Conservation (phyloP, 345 rosid species). For the Syzygium grande region DNA sequence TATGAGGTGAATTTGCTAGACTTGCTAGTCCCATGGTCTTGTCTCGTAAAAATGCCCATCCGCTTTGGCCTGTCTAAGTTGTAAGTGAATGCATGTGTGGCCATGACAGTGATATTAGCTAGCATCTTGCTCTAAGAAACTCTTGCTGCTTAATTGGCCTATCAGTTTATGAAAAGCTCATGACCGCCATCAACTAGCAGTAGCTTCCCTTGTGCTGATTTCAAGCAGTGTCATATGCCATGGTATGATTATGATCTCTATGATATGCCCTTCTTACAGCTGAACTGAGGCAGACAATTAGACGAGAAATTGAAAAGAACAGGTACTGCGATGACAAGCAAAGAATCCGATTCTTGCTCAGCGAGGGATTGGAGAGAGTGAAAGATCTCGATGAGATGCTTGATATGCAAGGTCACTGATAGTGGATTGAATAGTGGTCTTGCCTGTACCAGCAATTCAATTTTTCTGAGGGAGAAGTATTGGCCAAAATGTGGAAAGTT, state of each 20-base stretch:
- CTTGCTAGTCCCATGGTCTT: not conserved
- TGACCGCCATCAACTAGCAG: not conserved
- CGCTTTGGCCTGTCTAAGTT: not conserved
- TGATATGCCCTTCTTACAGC: conserved; percentile 20
- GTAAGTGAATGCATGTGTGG: not conserved
- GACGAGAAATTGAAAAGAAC: conserved; percentile 70
- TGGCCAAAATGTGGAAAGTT: not conserved
- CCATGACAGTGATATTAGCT: not conserved
- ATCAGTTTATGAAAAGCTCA: not conserved
- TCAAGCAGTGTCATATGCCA: not conserved
- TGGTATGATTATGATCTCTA: not conserved
- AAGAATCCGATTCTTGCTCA: conserved; percentile 57
- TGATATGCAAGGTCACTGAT: conserved; percentile 66
- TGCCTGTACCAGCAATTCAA: not conserved
- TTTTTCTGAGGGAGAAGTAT: not conserved
- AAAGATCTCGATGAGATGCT: conserved; percentile 74
- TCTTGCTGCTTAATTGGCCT: not conserved
- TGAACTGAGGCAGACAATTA: conserved; percentile 50
- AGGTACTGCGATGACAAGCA: conserved; percentile 57
- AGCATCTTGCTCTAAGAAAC: not conserved
- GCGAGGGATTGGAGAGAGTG: conserved; percentile 73
- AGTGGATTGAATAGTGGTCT: not conserved
- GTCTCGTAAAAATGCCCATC: not conserved
- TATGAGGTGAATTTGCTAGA: not conserved
- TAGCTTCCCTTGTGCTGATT: not conserved